Conservation (phyloP, 257 asterid genomes). For the Anisodus acutangulus region DNA sequence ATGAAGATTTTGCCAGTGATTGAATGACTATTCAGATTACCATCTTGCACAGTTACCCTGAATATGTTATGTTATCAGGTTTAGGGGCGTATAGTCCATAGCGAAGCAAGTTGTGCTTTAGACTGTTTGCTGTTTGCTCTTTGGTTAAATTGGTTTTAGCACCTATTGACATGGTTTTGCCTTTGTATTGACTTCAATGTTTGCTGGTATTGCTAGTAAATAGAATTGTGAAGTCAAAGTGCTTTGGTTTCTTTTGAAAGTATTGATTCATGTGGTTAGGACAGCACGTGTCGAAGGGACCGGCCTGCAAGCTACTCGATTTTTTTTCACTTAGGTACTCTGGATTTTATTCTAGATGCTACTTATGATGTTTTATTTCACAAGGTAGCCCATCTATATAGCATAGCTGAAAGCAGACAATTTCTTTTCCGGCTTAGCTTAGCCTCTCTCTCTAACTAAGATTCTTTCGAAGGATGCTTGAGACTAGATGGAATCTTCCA, state of each 20-base stretch:
- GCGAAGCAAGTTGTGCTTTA: neutral
- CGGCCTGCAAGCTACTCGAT: too few relatives aligned
- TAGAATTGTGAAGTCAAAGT: neutral
- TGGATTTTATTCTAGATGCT: neutral
- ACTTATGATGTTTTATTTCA: too few relatives aligned
- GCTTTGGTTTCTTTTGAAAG: neutral
- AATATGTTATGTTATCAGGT: neutral
- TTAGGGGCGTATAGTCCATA: neutral
- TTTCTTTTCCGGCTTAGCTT: neutral
- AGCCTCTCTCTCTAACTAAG: neutral
- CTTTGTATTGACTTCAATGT: neutral
- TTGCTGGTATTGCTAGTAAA: conserved; percentile 16
- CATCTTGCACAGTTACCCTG: neutral
- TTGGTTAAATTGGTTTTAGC: neutral
- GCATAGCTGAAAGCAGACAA: too few relatives aligned
- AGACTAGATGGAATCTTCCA: neutral
- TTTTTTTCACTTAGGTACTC: conserved; percentile 30
- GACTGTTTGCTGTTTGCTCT: neutral
- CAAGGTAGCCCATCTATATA: too few relatives aligned
- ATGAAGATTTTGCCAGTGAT: conserved; percentile 59
- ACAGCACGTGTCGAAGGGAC: neutral
- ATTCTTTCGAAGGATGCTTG: neutral
- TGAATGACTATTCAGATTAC: conserved; percentile 35
- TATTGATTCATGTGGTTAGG: neutral
- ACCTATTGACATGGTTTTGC: neutral